Conservation (phyloP, 2,329 filamentous ascomycete genomes). For the Calonectria naviculata region DNA sequence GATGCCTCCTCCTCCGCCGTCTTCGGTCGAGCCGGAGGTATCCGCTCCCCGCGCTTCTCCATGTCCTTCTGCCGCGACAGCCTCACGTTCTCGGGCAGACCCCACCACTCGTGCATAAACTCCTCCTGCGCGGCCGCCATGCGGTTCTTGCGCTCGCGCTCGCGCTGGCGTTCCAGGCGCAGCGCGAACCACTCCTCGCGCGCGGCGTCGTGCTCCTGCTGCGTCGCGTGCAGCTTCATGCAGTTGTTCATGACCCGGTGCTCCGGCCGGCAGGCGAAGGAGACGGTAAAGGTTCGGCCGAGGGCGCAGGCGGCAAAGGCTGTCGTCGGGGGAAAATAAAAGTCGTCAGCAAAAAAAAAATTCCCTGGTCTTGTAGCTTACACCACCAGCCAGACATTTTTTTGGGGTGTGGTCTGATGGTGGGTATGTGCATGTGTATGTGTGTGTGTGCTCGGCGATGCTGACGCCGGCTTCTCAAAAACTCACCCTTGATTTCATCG, state of each 20-base stretch:
- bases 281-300: slow-evolving; percentile 86
- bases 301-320: slow-evolving; percentile 93
- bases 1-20: slow-evolving; percentile 16
- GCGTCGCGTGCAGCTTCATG: slow-evolving; percentile 89
- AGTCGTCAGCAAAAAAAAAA: background rate
- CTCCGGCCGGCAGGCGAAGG: slow-evolving; percentile 84
- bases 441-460: background rate
- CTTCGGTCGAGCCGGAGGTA: slow-evolving; percentile 51
- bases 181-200: slow-evolving; percentile 93
- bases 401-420: slow-evolving; percentile 21
- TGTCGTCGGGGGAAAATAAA: slow-evolving; percentile 49
- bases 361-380: background rate
- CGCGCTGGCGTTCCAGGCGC: slow-evolving; percentile 75
- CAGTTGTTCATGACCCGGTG: slow-evolving; percentile 92
- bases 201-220: slow-evolving; percentile 86
- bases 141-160: slow-evolving; percentile 72
- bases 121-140: slow-evolving; percentile 72
- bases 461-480: background rate
- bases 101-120: slow-evolving; percentile 76
- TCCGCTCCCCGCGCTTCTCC: slow-evolving; percentile 60
- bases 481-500: slow-evolving; percentile 79
- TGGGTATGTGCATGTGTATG: too few species aligned
- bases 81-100: slow-evolving; percentile 67
- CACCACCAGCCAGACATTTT: background rate
- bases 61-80: slow-evolving; percentile 61